Evolutionary conservation across 306 rosid species (phyloP), one percentile per base, ranked within the genome.

Genomic region (Elaeagnus macrophylla): DNA sequence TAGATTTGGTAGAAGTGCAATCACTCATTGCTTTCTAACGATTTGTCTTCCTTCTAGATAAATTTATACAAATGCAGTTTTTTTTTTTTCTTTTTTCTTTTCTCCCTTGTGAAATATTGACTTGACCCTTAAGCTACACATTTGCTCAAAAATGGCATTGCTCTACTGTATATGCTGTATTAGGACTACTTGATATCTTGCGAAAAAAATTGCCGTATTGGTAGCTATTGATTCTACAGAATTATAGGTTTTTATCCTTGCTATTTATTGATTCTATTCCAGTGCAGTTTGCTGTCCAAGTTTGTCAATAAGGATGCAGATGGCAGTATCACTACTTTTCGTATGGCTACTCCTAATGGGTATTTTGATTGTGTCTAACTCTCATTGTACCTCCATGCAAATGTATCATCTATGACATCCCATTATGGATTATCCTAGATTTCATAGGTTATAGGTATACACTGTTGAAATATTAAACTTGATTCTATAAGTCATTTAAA

Each of bases 341-440:
- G 84, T 51, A 82, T 87, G 96, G 96, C 99, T 38, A 93, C 95
- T n/a, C 59, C 87, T 50, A 84, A 91, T 55, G 96, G 96, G 14
- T 79, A 79, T 58, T 91, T 84, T 69, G 99, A 82, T 63, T 91
- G 96, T 36, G 87, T 87, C 43, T 96, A 84, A 64, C 88, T 91
- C 60, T 85, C 87, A 43, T 85, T 91, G 37, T 95, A 91, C 72
- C 95, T 91, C 41, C 74, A 76, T 50, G 95, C 96, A 5, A 80
- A 79, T 64, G 79, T 80, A 25, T 63, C 82, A 0, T 82, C 94
- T 9, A 73, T 76, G 40, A 91, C 99, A 57, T 82, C 72, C 78
- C 93, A 87, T 70, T 84, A 87, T 16, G 99, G 99, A 49, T 76
- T 95, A 8, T 88, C 99, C 32, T 87, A 96, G 96, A 91, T 79